phyloP scores from a whole-genome alignment of 257 asterid genomes.

The Solanum virginianum region DNA sequence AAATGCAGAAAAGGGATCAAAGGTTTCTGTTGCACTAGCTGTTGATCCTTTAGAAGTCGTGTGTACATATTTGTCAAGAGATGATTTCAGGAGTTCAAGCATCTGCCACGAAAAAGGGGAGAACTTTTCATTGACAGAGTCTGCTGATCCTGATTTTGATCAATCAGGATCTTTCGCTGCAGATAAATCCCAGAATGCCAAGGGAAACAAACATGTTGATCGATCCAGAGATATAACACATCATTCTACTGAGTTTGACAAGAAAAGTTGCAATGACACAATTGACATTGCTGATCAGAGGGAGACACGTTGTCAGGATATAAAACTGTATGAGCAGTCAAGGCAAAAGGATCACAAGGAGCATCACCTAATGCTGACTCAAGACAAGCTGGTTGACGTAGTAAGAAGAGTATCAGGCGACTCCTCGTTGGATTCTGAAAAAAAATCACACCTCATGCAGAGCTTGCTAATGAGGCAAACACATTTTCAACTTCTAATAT shows the following conservation, averaged over 20 bases:
- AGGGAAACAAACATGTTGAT: slow-evolving; percentile 13
- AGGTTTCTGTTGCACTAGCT: slow-evolving; percentile 20
- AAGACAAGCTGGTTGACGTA: slow-evolving; percentile 58
- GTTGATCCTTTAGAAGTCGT: slow-evolving; percentile 56
- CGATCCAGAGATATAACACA: slow-evolving; percentile 13
- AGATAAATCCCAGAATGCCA: slow-evolving; percentile 8
- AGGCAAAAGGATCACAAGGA: slow-evolving; percentile 35
- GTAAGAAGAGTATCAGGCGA: slow-evolving; percentile 72
- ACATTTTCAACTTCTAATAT: background rate
- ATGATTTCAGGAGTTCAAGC: slow-evolving; percentile 12
- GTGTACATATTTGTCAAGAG: slow-evolving; percentile 39
- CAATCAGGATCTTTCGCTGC: slow-evolving; percentile 17
- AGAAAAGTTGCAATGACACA: slow-evolving; percentile 21
- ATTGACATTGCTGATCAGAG: slow-evolving; percentile 8
- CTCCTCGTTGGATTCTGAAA: slow-evolving; percentile 39
- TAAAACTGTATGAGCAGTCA: slow-evolving; percentile 4
- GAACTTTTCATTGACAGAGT: slow-evolving; percentile 9
- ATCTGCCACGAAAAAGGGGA: slow-evolving; percentile 3
- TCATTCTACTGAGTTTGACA: slow-evolving; percentile 19
- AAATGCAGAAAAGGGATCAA: slow-evolving; percentile 23
- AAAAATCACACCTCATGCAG: slow-evolving; percentile 55
- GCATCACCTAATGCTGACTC: slow-evolving; percentile 37
- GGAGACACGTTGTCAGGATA: slow-evolving; percentile 9
- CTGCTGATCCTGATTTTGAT: slow-evolving; percentile 3
- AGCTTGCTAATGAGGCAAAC: slow-evolving; percentile 65